Percentiles rank a stretch among this genome's conserved stretches.
Evolutionary conservation across 495 filamentous ascomycete species (phyloP).

Genomic region (Copromyces sp.): DNA sequence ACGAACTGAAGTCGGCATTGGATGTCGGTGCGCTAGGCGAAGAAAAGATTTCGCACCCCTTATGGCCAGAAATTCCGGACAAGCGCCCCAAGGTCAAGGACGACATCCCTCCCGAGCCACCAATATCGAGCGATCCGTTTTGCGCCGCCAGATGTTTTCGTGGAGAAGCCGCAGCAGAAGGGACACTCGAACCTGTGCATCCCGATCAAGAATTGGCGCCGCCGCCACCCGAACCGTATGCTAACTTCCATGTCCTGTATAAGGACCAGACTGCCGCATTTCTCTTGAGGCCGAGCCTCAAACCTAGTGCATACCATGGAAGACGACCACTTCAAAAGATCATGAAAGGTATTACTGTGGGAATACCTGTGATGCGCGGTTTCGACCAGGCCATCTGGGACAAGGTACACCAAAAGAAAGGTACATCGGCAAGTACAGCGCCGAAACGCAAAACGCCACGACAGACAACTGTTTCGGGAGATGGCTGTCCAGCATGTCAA

Average conservation of each 20-base stretch:
- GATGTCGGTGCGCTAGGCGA: slow-evolving; percentile 87
- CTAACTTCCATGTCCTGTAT: slow-evolving; percentile 71
- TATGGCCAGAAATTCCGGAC: slow-evolving; percentile 57
- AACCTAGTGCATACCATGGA: slow-evolving; percentile 71
- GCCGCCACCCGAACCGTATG: slow-evolving; percentile 34
- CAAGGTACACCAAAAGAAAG: slow-evolving; percentile 47
- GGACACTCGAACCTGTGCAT: slow-evolving; percentile 32
- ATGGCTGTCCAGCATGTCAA: slow-evolving; percentile 37
- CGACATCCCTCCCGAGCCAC: slow-evolving; percentile 28
- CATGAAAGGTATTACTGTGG: slow-evolving; percentile 69
- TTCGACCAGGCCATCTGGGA: slow-evolving; percentile 74
- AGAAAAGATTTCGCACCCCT: slow-evolving; percentile 70
- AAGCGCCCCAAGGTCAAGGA: slow-evolving; percentile 29
- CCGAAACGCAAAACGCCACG: slow-evolving; percentile 18
- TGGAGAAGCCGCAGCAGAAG: slow-evolving; percentile 45
- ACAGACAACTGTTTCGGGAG: not conserved
- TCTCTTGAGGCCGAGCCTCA: slow-evolving; percentile 65
- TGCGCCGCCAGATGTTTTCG: slow-evolving; percentile 45
- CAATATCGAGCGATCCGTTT: slow-evolving; percentile 42
- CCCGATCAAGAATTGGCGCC: slow-evolving; percentile 26
- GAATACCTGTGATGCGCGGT: slow-evolving; percentile 77
- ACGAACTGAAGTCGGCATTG: slow-evolving; percentile 83
- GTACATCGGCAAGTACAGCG: slow-evolving; percentile 31
- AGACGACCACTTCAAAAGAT: slow-evolving; percentile 74
- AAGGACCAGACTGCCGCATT: slow-evolving; percentile 65